These are phyloP conservation scores for Populus tremula DNA, from an alignment of 345 rosid genomes.

Conservation along the genomic window DNA sequence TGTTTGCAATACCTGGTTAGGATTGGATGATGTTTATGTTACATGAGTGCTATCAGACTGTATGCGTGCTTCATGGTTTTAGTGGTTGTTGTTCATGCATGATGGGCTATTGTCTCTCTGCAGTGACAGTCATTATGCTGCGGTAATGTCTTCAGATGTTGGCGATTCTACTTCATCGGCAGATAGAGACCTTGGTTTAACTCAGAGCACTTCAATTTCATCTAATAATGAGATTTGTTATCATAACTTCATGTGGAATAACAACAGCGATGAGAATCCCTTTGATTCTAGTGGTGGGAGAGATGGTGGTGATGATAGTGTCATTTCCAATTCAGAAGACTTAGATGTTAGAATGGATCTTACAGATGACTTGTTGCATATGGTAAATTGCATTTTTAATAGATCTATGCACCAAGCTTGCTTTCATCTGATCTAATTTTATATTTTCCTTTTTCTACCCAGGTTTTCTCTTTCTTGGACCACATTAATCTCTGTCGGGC, in stretches of 20 bases:
- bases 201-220: slow-evolving; percentile 31
- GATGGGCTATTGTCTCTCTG: slow-evolving; percentile 13
- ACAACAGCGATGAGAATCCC: slow-evolving; percentile 40
- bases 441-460: slow-evolving; percentile 10
- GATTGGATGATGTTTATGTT: background rate
- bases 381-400: slow-evolving; percentile 44
- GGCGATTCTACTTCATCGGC: slow-evolving; percentile 35
- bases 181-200: slow-evolving; percentile 34
- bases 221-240: slow-evolving; percentile 43
- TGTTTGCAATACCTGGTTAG: background rate
- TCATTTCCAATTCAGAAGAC: slow-evolving; percentile 46
- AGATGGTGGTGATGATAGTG: slow-evolving; percentile 46
- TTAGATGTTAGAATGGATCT: slow-evolving; percentile 80
- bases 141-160: slow-evolving; percentile 32
- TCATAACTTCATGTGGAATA: slow-evolving; percentile 62
- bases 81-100: background rate
- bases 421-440: background rate
- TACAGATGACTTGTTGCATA: slow-evolving; percentile 86
- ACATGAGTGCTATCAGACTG: background rate
- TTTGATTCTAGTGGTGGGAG: slow-evolving; percentile 37
- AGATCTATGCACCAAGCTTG: background rate
- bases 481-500: slow-evolving; percentile 73
- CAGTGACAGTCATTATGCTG: slow-evolving; percentile 39
- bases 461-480: slow-evolving; percentile 94
- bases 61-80: background rate